Conservation (phyloP, 1,139 yeast species). For the Yamadazyma diospyri region DNA sequence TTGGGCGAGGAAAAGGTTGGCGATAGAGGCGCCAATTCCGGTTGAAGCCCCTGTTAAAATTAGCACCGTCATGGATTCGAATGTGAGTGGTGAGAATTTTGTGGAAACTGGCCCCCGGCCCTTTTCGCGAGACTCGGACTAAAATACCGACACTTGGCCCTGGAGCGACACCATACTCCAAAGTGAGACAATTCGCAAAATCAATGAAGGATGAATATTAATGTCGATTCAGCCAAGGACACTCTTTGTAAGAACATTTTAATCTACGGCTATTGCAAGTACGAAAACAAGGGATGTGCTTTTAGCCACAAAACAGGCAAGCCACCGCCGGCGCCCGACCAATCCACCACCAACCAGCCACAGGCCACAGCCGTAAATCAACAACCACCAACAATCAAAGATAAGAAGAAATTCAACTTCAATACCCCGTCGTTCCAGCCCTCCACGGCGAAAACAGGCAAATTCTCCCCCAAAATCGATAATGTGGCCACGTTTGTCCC, state of each 20-base stretch:
- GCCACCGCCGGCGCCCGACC: slow-evolving; percentile 2
- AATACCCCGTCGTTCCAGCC: slow-evolving; percentile 71
- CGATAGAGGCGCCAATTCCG: slow-evolving; percentile 80
- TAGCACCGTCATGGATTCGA: slow-evolving; percentile 10
- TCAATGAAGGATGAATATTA: slow-evolving; percentile 34
- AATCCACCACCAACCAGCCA: slow-evolving; percentile 5
- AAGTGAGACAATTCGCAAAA: too few species aligned
- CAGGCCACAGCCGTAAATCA: slow-evolving; percentile 1
- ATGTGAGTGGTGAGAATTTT: too few species aligned
- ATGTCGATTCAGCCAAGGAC: slow-evolving; percentile 59
- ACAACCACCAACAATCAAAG: slow-evolving; percentile 8
- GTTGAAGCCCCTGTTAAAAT: slow-evolving; percentile 72
- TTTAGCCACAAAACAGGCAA: slow-evolving; percentile 51
- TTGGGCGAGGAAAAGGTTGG: slow-evolving; percentile 45
- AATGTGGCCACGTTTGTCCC: slow-evolving; percentile 60
- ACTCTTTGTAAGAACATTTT: slow-evolving; percentile 83
- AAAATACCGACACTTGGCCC: too few species aligned
- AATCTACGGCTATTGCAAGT: slow-evolving; percentile 87
- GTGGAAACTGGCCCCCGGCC: too few species aligned
- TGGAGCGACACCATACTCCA: too few species aligned
- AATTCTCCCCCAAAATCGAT: slow-evolving; percentile 52
- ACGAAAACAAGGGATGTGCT: slow-evolving; percentile 84
- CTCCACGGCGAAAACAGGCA: slow-evolving; percentile 36
- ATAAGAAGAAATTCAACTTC: slow-evolving; percentile 45
- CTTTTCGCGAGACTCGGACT: too few species aligned